Base-by-base conservation (phyloP, 768 basidiomycete species). In the Boletus barrowsii region DNA sequence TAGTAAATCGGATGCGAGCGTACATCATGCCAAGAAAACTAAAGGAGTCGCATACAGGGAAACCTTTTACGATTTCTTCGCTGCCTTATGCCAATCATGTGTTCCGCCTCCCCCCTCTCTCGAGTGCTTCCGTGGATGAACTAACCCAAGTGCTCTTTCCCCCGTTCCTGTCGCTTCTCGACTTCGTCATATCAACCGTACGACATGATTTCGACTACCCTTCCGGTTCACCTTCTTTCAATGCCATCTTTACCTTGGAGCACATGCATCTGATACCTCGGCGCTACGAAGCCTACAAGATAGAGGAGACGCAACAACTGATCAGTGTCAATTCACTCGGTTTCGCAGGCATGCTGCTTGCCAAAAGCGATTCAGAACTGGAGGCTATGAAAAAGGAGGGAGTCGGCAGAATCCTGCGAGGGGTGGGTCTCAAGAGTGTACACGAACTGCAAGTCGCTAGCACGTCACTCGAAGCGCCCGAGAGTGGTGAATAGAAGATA, bases 231-330 rank as follows among this genome's bases (percentile, higher is more conserved):
- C 87, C 86, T 2, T 90, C 91, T 32, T 95, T 90, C 75, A 95
- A 94, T 65, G 83, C 88, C 56, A 71, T 94, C 55, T 72, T 94
- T 51, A 93, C 92, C 11, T 72, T 84, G 56, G 84, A 89, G 54
- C 93, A 98, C 72, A 74, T 98, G 54, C 86, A 96, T 69, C 53
- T 97, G 53, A 83, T 98, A 63, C 95, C 95, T 30, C 84, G 95
- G 37, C 76, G 76, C 46, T 71, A 72, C 32, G 91, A 93, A 65
- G 71, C 68, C n/a, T 79, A 87, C 68, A 68, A 63, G 11, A 70
- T 88, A 5, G 56, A 70, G 49, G 76, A 74, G 47, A 81, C 80
- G 3, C 81, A 82, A n/a, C 79, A 83, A 33, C 56, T 70, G 50
- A 63, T 98, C 26, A 82, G 83, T 62, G 77, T 98, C 41, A 97